Evolutionary conservation across 805 yeast species (phyloP).

Genomic region (Yarrowia deformans): DNA sequence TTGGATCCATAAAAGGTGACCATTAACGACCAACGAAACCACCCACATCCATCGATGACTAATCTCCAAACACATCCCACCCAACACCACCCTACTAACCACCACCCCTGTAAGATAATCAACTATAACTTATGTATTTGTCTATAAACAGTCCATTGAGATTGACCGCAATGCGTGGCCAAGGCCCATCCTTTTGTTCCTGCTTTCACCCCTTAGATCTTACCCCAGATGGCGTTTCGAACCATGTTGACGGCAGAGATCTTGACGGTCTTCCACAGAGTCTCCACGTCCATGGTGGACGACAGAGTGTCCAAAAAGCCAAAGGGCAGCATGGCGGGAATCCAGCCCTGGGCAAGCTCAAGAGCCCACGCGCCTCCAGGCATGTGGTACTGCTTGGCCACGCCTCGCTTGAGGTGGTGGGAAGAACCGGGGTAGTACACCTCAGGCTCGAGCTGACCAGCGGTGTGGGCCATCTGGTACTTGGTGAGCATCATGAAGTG

Average conservation of each 20-base stretch:
- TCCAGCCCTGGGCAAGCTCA: slow-evolving; percentile 98
- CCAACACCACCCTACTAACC: background rate
- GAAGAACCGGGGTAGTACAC: slow-evolving; percentile 86
- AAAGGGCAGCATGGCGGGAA: slow-evolving; percentile 96
- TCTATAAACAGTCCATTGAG: background rate
- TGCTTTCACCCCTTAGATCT: slow-evolving; percentile 62
- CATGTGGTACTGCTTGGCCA: slow-evolving; percentile 85
- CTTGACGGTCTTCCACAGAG: slow-evolving; percentile 71
- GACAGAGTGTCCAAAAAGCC: slow-evolving; percentile 83
- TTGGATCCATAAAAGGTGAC: no score
- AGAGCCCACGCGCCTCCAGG: slow-evolving; percentile 82
- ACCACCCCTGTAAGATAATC: background rate
- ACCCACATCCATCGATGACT: no score
- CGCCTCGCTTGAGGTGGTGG: slow-evolving; percentile 78
- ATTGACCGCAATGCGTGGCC: no score
- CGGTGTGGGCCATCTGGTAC: slow-evolving; percentile 73
- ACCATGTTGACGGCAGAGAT: slow-evolving; percentile 83
- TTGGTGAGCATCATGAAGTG: slow-evolving; percentile 91
- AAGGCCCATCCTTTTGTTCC: background rate
- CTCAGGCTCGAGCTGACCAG: slow-evolving; percentile 69
- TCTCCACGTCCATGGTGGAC: slow-evolving; percentile 79
- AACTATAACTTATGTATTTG: slow-evolving; percentile 15
- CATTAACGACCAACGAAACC: no score
- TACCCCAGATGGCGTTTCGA: slow-evolving; percentile 69
- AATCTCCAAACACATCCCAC: background rate